Percentiles rank a stretch among this genome's conserved stretches.
phyloP scores from a whole-genome alignment of 495 filamentous ascomycete species.

The Niebla homalea region DNA sequence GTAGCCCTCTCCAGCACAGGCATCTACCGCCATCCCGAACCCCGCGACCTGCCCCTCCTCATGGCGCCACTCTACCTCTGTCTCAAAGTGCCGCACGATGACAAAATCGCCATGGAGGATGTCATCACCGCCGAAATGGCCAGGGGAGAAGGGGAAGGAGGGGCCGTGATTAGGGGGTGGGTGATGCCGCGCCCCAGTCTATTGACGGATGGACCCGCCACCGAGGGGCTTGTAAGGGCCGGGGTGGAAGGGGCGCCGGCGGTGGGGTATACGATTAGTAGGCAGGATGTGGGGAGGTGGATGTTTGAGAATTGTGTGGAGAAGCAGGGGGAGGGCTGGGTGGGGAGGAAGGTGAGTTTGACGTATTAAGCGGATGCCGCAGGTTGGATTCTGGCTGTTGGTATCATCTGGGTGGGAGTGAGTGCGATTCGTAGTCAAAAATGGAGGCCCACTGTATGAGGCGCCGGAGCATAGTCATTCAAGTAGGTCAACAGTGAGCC shows the following conservation, averaged over 20 bases:
- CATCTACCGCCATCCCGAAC: conserved; percentile 8
- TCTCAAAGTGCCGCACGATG: conserved; percentile 23
- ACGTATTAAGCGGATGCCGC: conserved; percentile 18
- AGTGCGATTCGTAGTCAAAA: no score
- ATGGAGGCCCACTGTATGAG: no score
- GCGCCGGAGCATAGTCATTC: no score
- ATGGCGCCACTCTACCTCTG: conserved; percentile 24
- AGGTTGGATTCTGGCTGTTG: no score
- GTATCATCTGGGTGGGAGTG: no score
- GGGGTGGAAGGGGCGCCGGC: conserved; percentile 25
- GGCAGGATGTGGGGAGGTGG: conserved; percentile 30
- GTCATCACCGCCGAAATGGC: conserved; percentile 8
- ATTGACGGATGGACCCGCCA: conserved; percentile 20
- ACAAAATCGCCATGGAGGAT: conserved; percentile 30
- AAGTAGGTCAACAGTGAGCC: no score
- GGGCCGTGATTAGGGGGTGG: conserved; percentile 15
- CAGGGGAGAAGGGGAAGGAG: conserved; percentile 1
- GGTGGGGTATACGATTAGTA: conserved; percentile 28
- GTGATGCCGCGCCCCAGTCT: conserved; percentile 27
- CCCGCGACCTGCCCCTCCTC: conserved; percentile 24
- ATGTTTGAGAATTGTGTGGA: conserved; percentile 28
- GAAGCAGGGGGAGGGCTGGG: conserved; percentile 23
- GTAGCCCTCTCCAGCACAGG: conserved; percentile 22
- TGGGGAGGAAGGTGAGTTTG: conserved; percentile 25
- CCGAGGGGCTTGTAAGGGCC: conserved; percentile 18